Evolutionary conservation across 306 rosid species (phyloP), one percentile per base, ranked within the genome.

Genomic region (Senna siamea): DNA sequence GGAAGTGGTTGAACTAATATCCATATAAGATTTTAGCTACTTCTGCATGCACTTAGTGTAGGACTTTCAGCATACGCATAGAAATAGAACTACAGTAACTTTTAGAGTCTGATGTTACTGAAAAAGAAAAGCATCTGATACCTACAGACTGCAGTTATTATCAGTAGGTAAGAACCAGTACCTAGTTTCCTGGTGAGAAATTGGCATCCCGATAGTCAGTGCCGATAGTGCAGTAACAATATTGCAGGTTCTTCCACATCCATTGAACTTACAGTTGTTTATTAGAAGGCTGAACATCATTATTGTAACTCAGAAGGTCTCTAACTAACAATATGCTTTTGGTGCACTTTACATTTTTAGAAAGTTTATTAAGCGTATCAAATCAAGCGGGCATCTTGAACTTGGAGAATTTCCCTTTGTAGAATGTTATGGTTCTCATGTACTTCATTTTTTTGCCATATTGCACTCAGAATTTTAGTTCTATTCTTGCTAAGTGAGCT

Each of bases 391-490:
- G 57, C 58, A 64, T 67, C 48, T 19, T 51, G 61, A 54, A 50
- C 58, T 69, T 69, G 23, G 62, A 11, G 75, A 43, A 28, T 20
- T 58, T 74, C 23, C 35, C 9, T 20, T 26, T 30, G 20, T 55
- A 69, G 19, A 51, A 30, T 30, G 44, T 74, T 46, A 52, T 44
- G 15, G 22, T 50, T 63, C 38, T 47, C 48, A 43, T 64, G 34
- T 71, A 32, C 41, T 54, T 74, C 63, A 28, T 28, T 62, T 60
- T 41, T 40, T 55, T 34, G 23, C 20, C 48, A 12, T 20, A 30
- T 58, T 68, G 44, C 69, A 58, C 79, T 60, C 32, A 26, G 15
- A 53, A 34, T 80, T 54, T 74, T 71, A 80, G 43, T 72, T 61
- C 55, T 19, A 38, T 37, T 77, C 71, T 18, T 73, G 60, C 65